These are phyloP conservation scores for Saccharomyces hybrid DNA, from an alignment of 1,139 yeast genomes.

Conservation along the genomic window DNA sequence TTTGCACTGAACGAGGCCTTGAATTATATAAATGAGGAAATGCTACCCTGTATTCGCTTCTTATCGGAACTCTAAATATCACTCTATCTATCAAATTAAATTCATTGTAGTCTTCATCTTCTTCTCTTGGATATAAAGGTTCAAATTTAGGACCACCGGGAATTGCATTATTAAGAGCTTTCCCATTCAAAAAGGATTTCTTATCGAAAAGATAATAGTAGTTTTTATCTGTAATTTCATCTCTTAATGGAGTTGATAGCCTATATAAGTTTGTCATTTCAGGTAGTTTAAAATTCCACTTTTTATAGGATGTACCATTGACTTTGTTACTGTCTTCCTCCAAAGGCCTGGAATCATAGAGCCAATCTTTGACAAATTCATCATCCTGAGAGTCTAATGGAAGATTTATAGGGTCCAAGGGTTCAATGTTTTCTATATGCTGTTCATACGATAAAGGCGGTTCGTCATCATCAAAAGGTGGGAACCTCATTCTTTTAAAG, in stretches of 20 bases:
- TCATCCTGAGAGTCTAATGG: conserved; percentile 59
- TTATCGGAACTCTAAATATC: conserved; percentile 65
- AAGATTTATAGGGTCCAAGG: conserved; percentile 59
- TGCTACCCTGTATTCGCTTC: conserved; percentile 80
- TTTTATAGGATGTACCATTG: conserved; percentile 65
- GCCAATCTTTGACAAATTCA: conserved; percentile 58
- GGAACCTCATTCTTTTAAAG: conserved; percentile 86
- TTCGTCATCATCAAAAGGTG: conserved; percentile 96
- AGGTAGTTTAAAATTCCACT: conserved; percentile 58
- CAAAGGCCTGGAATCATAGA: conserved; percentile 72
- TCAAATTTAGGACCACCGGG: conserved; percentile 98
- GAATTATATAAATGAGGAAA: conserved; percentile 82
- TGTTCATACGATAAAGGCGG: conserved; percentile 83
- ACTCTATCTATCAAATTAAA: conserved; percentile 83
- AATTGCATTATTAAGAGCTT: conserved; percentile 74
- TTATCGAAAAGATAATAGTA: conserved; percentile 65
- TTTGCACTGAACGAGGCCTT: conserved; percentile 55
- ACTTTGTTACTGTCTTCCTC: conserved; percentile 47
- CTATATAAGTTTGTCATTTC: conserved; percentile 62
- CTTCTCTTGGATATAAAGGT: conserved; percentile 65
- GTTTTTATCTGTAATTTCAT: conserved; percentile 45
- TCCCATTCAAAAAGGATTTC: conserved; percentile 78
- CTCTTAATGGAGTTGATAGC: conserved; percentile 63
- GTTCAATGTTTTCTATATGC: conserved; percentile 64
- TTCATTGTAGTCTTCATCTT: conserved; percentile 79